Conservation (phyloP, 2,329 filamentous ascomycete species). For the Penicillium polonicum region DNA sequence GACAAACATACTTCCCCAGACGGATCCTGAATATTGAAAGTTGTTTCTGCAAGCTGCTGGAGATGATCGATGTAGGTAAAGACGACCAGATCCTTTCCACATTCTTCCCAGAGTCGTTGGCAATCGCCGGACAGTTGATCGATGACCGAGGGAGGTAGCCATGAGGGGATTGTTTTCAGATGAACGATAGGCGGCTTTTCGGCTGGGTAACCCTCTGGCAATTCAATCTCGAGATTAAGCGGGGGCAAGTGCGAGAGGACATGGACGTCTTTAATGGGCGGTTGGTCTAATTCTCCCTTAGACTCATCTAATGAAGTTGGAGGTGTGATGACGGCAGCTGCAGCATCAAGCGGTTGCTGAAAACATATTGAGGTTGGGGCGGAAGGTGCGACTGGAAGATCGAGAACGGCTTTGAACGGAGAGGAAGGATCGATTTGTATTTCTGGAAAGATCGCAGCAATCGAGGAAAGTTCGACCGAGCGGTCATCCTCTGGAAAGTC, state of each 20-base stretch:
- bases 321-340: constrained; percentile 40
- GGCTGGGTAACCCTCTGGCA: constrained; percentile 59
- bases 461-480: constrained; percentile 57
- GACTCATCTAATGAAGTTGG: constrained; percentile 42
- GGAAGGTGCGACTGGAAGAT: constrained; percentile 56
- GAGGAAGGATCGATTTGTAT: constrained; percentile 49
- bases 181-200: constrained; percentile 51
- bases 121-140: constrained; percentile 49
- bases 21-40: constrained; percentile 51
- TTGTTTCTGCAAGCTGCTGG: constrained; percentile 57
- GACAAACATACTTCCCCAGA: constrained; percentile 49
- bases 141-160: constrained; percentile 52
- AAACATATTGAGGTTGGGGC: constrained; percentile 52
- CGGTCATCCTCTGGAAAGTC: constrained; percentile 54
- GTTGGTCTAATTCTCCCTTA: constrained; percentile 25
- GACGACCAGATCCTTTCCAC: constrained; percentile 56
- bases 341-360: constrained; percentile 35
- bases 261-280: constrained; percentile 41
- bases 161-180: constrained; percentile 51
- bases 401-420: constrained; percentile 53
- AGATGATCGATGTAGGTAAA: constrained; percentile 62
- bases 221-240: constrained; percentile 51
- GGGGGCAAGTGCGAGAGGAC: constrained; percentile 57
- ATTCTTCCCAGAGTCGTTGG: constrained; percentile 58
- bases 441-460: constrained; percentile 64